A percentile compares a stretch with the other conserved stretches of the same genome.
phyloP scores from a whole-genome alignment of 768 basidiomycete species.

The Xanthoconium purpureum region DNA sequence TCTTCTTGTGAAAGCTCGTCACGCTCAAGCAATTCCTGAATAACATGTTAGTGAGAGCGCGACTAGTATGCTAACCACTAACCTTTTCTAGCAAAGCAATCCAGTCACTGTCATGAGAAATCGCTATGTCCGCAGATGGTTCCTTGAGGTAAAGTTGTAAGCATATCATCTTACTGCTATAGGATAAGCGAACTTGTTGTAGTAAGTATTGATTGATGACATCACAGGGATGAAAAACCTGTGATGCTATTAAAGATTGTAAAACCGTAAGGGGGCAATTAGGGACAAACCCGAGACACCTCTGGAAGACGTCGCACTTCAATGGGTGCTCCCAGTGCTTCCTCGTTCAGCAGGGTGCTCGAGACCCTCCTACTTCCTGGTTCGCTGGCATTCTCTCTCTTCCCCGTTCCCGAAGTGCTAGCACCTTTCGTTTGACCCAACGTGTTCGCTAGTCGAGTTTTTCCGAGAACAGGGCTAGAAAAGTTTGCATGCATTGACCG shows the following conservation, averaged over 20 bases:
- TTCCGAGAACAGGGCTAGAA: background rate
- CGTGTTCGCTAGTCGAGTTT: no score
- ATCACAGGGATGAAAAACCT: background rate
- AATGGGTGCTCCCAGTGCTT: background rate
- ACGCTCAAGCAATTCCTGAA: background rate
- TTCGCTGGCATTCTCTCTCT: no score
- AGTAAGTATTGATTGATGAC: background rate
- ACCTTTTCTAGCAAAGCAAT: background rate
- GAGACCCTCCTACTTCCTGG: no score
- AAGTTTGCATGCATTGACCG: background rate
- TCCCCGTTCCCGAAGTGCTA: no score
- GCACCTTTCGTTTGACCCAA: background rate
- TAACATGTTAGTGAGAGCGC: background rate
- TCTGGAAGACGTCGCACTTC: background rate
- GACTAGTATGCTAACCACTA: background rate
- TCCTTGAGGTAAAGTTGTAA: background rate
- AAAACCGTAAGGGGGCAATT: background rate
- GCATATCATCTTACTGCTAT: background rate
- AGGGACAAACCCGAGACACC: background rate
- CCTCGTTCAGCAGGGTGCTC: background rate
- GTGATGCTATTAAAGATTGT: no score
- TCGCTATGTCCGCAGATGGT: background rate
- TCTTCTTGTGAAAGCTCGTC: background rate
- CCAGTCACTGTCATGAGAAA: background rate
- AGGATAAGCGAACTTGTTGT: background rate